Evolutionary conservation across 139 green algal genomes (phyloP), one percentile per base, ranked within the genome.

Genomic region (Chlamydomonas asymmetrica): DNA sequence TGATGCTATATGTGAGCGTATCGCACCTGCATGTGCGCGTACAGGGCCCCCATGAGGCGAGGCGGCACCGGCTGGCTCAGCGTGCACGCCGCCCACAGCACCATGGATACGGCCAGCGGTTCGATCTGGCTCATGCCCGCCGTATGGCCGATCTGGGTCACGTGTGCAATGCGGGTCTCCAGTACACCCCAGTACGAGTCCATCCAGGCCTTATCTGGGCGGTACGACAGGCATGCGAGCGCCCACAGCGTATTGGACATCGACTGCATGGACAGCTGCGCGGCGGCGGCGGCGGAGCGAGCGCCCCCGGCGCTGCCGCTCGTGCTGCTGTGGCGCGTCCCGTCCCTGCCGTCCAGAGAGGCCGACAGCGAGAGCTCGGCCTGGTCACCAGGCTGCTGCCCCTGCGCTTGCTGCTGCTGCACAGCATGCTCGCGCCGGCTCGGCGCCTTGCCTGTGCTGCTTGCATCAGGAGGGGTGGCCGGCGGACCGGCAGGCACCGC

Each of bases 241-340:
- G 73, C 73, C 73, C 73, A 79, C 37, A 79, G 37, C 32, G 49
- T 54, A 39, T 73, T 70, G 63, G 73, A 66, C 22, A 76, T 59
- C 18, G 70, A 52, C 70, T 76, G 70, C 32, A 68, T 57, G 29
- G 34, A 56, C 2, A 68, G 48, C 27, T 45, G 56, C 27, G 5
- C 5, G 20, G 7, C 57, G 3, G 4, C n/a, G 25, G 25, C 54
- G n/a, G 25, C 5, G 25, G 4, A 6, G 54, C 54, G 7, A 37
- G 6, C 4, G 54, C 54, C 4, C n/a, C 35, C 6, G 27, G 3
- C 16, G 54, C 4, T 37, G 54, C 54, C 25, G 4, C 5, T 4
- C 25, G 45, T n/a, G n/a, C n/a, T n/a, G n/a, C n/a, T n/a, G n/a
- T n/a, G n/a, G n/a, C n/a, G n/a, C n/a, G n/a, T n/a, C n/a, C n/a